Base-by-base conservation (phyloP, 768 basidiomycete species). In the Obba rivulosa region DNA sequence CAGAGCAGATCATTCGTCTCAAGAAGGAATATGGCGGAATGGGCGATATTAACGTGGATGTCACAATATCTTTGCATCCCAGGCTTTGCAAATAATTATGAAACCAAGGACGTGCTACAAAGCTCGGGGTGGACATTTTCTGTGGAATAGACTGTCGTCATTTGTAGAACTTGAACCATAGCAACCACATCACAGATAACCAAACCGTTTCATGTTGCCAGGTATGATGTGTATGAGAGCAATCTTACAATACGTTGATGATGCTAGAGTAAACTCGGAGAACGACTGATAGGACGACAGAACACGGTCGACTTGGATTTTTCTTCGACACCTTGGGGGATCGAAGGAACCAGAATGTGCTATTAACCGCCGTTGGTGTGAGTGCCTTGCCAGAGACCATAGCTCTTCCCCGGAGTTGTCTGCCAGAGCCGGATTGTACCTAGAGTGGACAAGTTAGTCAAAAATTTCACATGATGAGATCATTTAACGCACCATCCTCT, bases 361-460 rank as follows among this genome's bases (percentile, higher is more conserved):
- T 48, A 53, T 64, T 65, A 73, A 54, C 67, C 68, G 51, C 71
- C 73, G 52, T 74, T 78, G 38, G 66, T 59, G 57, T 70, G 52
- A 31, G 59, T 63, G 20, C 85, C 86, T 67, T 87, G 84, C 88
- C 88, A 97, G 53, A 96, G 72, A 41, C 95, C 95, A 59, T 97
- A 97, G 8, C 80, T 77, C 66, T 90, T 95, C 10, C 89, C 87
- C 9, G 93, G 93, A 8, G 82, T 91, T n/a, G 90, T 95, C 69
- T 96, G 95, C 94, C 94, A 97, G 47, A 98, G 71, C 39, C 95
- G 83, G 60, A 98, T 95, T 4, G 95, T 97, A 38, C 92, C 90
- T 89, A 61, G 18, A 21, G 45, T 35, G 53, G 38, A 45, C n/a
- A n/a, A 38, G 18, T 23, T 38, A 43, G 52, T 58, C 34, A 59